phyloP scores from a whole-genome alignment of 192 early-diverging fungal species.

The Linderina pennispora region DNA sequence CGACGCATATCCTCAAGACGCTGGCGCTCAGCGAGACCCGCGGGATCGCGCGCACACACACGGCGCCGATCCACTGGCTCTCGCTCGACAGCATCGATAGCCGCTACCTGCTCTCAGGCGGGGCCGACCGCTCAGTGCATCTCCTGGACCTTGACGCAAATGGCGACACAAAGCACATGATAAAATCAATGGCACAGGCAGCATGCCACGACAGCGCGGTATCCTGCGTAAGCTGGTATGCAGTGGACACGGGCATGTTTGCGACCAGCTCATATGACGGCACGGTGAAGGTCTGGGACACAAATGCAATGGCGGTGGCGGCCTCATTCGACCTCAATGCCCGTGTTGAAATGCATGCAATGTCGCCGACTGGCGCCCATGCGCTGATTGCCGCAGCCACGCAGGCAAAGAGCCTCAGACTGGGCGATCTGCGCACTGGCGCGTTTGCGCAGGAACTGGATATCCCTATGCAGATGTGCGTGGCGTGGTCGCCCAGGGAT shows the following conservation, averaged over 20 bases:
- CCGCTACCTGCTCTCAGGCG: conserved; percentile 31
- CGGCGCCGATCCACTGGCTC: conserved; percentile 25
- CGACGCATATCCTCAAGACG: conserved; percentile 11
- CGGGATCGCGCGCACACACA: conserved; percentile 26
- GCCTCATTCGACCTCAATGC: conserved; percentile 64
- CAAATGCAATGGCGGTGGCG: conserved; percentile 59
- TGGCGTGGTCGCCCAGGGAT: conserved; percentile 71
- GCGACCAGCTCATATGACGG: conserved; percentile 71
- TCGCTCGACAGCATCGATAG: conserved; percentile 21
- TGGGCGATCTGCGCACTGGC: conserved; percentile 65
- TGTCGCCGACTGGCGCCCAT: conserved; percentile 74
- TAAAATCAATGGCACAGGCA: too few relatives aligned
- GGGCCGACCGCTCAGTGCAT: conserved; percentile 36
- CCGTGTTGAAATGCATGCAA: conserved; percentile 61
- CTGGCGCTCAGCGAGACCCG: conserved; percentile 25
- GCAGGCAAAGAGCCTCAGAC: conserved; percentile 58
- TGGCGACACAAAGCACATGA: conserved; percentile 49
- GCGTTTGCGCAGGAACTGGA: conserved; percentile 28
- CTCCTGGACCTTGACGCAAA: conserved; percentile 39
- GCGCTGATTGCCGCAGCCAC: conserved; percentile 73
- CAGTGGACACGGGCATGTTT: conserved; percentile 80
- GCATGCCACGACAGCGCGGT: too few relatives aligned
- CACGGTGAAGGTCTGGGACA: conserved; percentile 78
- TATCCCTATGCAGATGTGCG: conserved; percentile 58
- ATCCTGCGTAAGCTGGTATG: conserved; percentile 73